These are phyloP conservation scores for Solanum habrochaites DNA, from an alignment of 257 asterid genomes.

Conservation along the genomic window DNA sequence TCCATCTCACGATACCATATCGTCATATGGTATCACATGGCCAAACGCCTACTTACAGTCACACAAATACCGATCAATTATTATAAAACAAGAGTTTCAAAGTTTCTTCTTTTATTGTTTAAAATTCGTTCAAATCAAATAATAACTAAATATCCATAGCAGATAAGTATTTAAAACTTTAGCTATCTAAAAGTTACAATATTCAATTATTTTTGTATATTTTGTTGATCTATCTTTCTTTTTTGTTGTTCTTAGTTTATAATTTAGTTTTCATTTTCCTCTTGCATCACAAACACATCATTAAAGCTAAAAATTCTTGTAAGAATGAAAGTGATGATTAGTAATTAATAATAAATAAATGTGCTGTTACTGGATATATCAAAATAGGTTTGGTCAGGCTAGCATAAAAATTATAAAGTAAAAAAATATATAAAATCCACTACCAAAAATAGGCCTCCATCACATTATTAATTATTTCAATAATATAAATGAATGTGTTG, in stretches of 20 bases:
- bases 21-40: no score
- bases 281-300: not conserved
- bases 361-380: not conserved
- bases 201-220: no score
- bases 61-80: no score
- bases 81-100: no score
- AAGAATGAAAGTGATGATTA: not conserved
- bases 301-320: not conserved
- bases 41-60: no score
- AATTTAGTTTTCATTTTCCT: not conserved
- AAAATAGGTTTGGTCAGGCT: not conserved
- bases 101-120: no score
- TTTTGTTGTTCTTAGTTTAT: not conserved
- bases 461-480: not conserved
- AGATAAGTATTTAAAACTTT: no score
- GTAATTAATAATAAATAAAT: not conserved
- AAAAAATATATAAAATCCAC: not conserved
- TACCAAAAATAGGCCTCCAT: not conserved
- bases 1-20: no score
- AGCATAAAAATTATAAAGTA: not conserved
- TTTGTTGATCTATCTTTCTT: not conserved
- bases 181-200: no score
- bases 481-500: not conserved
- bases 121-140: no score
- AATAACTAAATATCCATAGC: no score